phyloP scores from a whole-genome alignment of 1,284 basidiomycete species.

The Puccinia polysora region DNA sequence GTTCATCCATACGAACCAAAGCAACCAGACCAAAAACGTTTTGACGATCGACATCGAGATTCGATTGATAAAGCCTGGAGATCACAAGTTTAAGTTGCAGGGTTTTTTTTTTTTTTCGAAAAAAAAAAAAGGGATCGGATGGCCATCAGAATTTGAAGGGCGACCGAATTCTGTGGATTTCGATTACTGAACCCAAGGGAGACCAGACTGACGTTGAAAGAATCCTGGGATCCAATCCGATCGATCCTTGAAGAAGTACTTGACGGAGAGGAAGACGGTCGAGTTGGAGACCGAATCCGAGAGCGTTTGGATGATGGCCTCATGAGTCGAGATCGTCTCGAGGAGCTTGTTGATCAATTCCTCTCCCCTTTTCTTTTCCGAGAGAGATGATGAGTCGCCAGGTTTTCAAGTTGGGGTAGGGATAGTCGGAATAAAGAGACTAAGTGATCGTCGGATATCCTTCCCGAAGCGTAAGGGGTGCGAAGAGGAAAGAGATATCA shows the following conservation, averaged over 20 bases:
- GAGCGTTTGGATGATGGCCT: conserved; percentile 17
- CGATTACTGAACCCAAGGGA: neutral
- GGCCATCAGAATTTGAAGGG: neutral
- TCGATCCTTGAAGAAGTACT: conserved; percentile 2
- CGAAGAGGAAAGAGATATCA: neutral
- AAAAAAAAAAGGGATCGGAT: no score
- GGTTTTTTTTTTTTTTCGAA: neutral
- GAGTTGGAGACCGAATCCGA: conserved; percentile 14
- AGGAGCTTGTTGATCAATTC: conserved; percentile 10
- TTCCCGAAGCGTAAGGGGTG: neutral
- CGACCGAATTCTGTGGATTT: neutral
- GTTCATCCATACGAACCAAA: conserved; percentile 16
- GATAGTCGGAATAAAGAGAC: no score
- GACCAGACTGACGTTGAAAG: neutral
- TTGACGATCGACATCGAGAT: conserved; percentile 3
- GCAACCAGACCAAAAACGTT: neutral
- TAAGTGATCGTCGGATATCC: neutral
- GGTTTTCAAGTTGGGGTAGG: no score
- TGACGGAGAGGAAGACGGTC: conserved; percentile 6
- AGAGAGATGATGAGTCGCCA: no score
- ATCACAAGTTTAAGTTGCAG: neutral
- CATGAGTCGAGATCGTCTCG: conserved; percentile 5
- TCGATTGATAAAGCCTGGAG: neutral
- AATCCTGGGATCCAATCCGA: neutral
- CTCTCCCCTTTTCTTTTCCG: neutral